Percentiles rank a stretch among this genome's conserved stretches.
phyloP scores from a whole-genome alignment of 768 basidiomycete species.

The Mycena kentingensis region DNA sequence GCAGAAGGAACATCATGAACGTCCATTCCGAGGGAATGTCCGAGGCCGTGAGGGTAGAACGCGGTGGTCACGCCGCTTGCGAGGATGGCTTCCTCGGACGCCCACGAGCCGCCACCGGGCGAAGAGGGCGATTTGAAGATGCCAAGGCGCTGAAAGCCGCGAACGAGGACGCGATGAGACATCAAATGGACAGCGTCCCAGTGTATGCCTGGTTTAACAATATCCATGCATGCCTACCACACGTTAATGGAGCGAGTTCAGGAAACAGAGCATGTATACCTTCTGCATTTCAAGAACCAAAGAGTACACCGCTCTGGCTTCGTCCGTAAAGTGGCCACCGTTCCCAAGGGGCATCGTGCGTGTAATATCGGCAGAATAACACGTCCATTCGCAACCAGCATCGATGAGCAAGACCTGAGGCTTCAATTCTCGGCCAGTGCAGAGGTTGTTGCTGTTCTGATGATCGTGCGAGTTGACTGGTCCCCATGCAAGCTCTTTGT shows the following conservation, averaged over 20 bases:
- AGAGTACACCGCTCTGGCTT: constrained; percentile 81
- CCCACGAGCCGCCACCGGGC: constrained; percentile 54
- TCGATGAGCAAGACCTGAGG: constrained; percentile 88
- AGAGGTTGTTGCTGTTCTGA: constrained; percentile 50
- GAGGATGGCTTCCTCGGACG: constrained; percentile 68
- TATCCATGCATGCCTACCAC: constrained; percentile 63
- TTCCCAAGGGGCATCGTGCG: constrained; percentile 94
- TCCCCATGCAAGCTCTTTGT: constrained; percentile 84
- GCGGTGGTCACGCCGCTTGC: constrained; percentile 75
- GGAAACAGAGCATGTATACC: constrained; percentile 39
- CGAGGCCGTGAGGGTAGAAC: constrained; percentile 94
- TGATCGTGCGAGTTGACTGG: constrained; percentile 61
- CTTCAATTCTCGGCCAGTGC: constrained; percentile 44
- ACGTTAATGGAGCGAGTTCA: constrained; percentile 3
- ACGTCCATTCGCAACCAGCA: constrained; percentile 87
- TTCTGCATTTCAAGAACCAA: constrained; percentile 91
- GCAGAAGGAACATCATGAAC: constrained; percentile 90
- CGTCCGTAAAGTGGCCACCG: constrained; percentile 82
- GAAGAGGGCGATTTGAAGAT: constrained; percentile 71
- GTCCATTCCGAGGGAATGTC: constrained; percentile 90
- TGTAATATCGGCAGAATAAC: constrained; percentile 58
- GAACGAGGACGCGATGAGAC: constrained; percentile 80
- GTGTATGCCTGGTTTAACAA: constrained; percentile 75
- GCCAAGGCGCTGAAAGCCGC: constrained; percentile 79
- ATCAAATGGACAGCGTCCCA: constrained; percentile 89